A percentile compares a stretch with the other conserved stretches of the same genome.
Evolutionary conservation across 2,329 filamentous ascomycete species (phyloP).

Genomic region (Penicillium hesseltinei): DNA sequence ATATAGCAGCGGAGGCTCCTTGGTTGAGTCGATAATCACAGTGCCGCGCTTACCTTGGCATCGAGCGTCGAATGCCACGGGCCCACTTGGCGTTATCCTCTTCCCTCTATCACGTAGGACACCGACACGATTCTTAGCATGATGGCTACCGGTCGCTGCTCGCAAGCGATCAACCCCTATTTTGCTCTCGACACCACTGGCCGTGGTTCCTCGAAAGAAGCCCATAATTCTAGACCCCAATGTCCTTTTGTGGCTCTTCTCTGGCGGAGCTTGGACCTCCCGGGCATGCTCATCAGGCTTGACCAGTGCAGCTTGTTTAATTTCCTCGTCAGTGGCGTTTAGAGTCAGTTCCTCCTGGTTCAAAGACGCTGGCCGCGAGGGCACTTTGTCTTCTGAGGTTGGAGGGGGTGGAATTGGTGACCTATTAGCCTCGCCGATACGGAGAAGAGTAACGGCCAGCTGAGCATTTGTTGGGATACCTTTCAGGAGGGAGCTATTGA

Average conservation of each 20-base stretch:
- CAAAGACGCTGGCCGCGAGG: constrained; percentile 52
- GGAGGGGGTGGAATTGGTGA: constrained; percentile 69
- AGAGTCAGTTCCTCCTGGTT: constrained; percentile 57
- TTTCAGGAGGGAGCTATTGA: constrained; percentile 65
- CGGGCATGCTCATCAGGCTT: constrained; percentile 44
- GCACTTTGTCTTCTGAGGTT: constrained; percentile 43
- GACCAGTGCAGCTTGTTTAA: constrained; percentile 60
- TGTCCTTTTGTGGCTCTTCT: constrained; percentile 32
- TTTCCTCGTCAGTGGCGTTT: constrained; percentile 63
- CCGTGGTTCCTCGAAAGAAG: constrained; percentile 68
- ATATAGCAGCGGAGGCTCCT: constrained; percentile 48
- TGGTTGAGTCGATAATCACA: constrained; percentile 57
- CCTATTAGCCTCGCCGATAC: constrained; percentile 77
- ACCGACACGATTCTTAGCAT: constrained; percentile 69
- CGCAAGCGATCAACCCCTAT: constrained; percentile 69
- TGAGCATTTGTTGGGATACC: constrained; percentile 85
- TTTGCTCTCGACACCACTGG: constrained; percentile 69
- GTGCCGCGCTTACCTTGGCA: constrained; percentile 69
- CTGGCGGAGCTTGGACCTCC: background rate
- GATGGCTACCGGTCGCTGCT: constrained; percentile 58
- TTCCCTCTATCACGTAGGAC: constrained; percentile 56
- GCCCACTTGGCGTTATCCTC: constrained; percentile 54
- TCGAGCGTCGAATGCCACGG: constrained; percentile 69
- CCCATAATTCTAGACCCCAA: constrained; percentile 53
- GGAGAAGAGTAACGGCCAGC: constrained; percentile 74